Conservation (phyloP, 805 yeast species). For the Kuraishia molischiana region DNA sequence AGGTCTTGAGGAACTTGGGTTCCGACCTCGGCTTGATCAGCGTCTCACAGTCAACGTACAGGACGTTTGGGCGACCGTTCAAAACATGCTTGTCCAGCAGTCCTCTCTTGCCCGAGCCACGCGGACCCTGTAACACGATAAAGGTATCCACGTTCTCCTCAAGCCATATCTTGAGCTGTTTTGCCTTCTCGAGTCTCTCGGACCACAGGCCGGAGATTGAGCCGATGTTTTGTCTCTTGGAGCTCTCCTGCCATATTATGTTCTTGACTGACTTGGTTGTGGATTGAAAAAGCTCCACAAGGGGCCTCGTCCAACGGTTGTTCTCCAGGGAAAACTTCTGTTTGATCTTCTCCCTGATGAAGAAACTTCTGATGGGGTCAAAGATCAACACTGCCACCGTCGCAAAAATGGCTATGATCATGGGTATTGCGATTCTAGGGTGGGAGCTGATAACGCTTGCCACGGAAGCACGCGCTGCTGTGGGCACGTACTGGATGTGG, state of each 20-base stretch:
- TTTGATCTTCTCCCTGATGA: constrained; percentile 64
- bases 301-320: constrained; percentile 22
- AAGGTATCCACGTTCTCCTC: constrained; percentile 87
- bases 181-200: constrained; percentile 59
- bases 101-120: constrained; percentile 90
- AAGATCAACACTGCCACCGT: constrained; percentile 77
- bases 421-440: constrained; percentile 74
- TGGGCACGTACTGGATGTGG: constrained; percentile 66
- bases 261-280: constrained; percentile 17
- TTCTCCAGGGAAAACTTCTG: constrained; percentile 43
- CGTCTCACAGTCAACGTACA: constrained; percentile 72
- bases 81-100: constrained; percentile 63
- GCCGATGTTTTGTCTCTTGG: constrained; percentile 5
- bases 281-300: constrained; percentile 19
- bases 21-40: constrained; percentile 70
- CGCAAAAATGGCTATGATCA: constrained; percentile 68
- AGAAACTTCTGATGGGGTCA: constrained; percentile 86
- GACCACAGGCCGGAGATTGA: constrained; percentile 38
- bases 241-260: constrained; percentile 8
- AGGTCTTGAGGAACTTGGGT: constrained; percentile 49
- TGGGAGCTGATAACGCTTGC: constrained; percentile 59
- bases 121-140: constrained; percentile 84
- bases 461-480: constrained; percentile 33
- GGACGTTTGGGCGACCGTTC: constrained; percentile 46
- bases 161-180: constrained; percentile 68